phyloP scores from a whole-genome alignment of 2,329 filamentous ascomycete species.

The Stachybotrys chartarum region DNA sequence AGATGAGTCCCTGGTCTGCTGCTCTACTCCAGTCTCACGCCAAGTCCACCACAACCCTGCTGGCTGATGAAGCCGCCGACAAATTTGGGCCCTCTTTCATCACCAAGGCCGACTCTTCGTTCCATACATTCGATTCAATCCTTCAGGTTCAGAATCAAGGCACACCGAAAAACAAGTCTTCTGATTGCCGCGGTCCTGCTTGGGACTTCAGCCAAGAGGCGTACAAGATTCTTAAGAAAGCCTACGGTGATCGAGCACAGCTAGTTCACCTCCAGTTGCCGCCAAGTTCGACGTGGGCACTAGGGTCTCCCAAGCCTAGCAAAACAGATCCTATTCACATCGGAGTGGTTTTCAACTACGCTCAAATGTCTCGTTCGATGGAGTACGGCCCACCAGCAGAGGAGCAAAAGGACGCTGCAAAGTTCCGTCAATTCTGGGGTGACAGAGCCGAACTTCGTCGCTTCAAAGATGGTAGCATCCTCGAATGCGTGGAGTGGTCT shows the following conservation, averaged over 20 bases:
- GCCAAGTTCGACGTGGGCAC: conserved; percentile 21
- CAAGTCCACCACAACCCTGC: conserved; percentile 62
- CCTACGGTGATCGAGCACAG: conserved; percentile 67
- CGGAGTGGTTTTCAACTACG: conserved; percentile 65
- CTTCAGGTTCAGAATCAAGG: conserved; percentile 27
- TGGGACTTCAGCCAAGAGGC: conserved; percentile 48
- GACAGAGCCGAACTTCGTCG: conserved; percentile 86
- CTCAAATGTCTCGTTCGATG: conserved; percentile 66
- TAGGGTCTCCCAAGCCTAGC: conserved; percentile 12
- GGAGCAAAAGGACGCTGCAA: conserved; percentile 71
- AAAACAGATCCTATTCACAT: conserved; percentile 42
- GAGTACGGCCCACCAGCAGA: conserved; percentile 86
- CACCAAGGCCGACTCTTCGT: conserved; percentile 43
- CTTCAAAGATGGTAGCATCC: conserved; percentile 91
- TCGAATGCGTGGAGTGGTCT: conserved; percentile 85
- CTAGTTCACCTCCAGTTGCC: conserved; percentile 53
- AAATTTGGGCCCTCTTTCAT: conserved; percentile 87
- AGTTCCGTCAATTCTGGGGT: conserved; percentile 90
- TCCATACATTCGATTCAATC: conserved; percentile 48
- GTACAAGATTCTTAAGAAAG: conserved; percentile 59
- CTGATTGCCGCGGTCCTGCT: conserved; percentile 34
- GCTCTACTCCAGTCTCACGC: conserved; percentile 66
- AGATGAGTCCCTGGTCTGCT: conserved; percentile 86
- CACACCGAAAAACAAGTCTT: conserved; percentile 11
- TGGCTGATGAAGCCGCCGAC: conserved; percentile 67